A percentile compares a stretch with the other conserved stretches of the same genome.
These are phyloP conservation scores for Cystoisospora suis DNA, from an alignment of 169 alveolate species.

Conservation along the genomic window DNA sequence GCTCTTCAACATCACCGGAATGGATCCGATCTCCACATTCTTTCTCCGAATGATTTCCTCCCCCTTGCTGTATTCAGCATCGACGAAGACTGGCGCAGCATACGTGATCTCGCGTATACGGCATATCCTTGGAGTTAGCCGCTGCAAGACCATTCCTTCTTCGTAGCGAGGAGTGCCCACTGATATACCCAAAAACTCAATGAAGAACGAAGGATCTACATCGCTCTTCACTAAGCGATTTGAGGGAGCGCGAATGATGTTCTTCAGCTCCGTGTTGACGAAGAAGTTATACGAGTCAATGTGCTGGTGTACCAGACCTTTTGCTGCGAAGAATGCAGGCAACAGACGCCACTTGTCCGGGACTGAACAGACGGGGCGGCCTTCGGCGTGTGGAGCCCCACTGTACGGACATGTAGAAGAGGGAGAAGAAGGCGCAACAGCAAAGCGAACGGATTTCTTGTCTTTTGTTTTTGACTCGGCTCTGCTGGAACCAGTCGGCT, in stretches of 20 bases:
- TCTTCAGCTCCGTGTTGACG: slow-evolving; percentile 85
- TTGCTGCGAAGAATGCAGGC: slow-evolving; percentile 88
- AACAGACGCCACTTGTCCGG: slow-evolving; percentile 90
- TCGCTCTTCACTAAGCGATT: slow-evolving; percentile 80
- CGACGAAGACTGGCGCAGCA: slow-evolving; percentile 97
- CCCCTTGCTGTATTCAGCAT: slow-evolving; percentile 93
- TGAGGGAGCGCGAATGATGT: slow-evolving; percentile 88
- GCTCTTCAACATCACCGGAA: slow-evolving; percentile 98
- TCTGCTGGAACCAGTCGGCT: no score
- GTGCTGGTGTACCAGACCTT: slow-evolving; percentile 93
- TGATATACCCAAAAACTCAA: slow-evolving; percentile 82
- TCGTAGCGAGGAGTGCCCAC: slow-evolving; percentile 91
- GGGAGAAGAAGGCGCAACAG: neutral
- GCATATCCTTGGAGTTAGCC: slow-evolving; percentile 95
- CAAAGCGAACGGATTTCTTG: neutral
- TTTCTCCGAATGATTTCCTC: slow-evolving; percentile 83
- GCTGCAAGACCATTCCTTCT: slow-evolving; percentile 76
- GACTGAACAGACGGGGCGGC: slow-evolving; percentile 37
- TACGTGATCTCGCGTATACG: slow-evolving; percentile 97
- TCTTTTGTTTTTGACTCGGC: no score
- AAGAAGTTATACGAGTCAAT: slow-evolving; percentile 90
- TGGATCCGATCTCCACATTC: slow-evolving; percentile 91
- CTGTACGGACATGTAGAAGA: neutral
- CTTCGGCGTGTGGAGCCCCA: neutral
- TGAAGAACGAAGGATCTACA: slow-evolving; percentile 81